Percentiles rank a stretch among this genome's conserved stretches.
These are phyloP conservation scores for Gillenia trifoliata DNA, from an alignment of 306 rosid genomes.

Conservation along the genomic window DNA sequence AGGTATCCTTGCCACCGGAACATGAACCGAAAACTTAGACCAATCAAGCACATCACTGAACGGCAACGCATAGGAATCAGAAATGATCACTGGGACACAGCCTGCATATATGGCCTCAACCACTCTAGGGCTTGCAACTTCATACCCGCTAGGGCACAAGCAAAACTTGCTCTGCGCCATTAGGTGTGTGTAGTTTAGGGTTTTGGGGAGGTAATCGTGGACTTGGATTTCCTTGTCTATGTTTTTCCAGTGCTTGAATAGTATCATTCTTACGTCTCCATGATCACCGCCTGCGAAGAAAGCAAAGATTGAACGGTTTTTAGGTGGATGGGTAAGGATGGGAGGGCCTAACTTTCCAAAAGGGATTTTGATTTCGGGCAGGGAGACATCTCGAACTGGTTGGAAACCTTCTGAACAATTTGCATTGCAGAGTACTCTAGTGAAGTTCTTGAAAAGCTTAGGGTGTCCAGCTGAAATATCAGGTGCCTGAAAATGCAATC, in stretches of 20 bases:
- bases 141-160: conserved; percentile 51
- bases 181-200: conserved; percentile 21
- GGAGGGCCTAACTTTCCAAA: conserved; percentile 9
- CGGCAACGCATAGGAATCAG: conserved; percentile 36
- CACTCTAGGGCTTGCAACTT: conserved; percentile 55
- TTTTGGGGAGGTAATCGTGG: conserved; percentile 28
- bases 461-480: conserved; percentile 18
- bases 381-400: conserved; percentile 27
- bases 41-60: conserved; percentile 51
- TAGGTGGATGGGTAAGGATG: background rate
- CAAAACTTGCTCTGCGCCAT: conserved; percentile 33
- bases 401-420: conserved; percentile 38
- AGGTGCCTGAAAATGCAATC: conserved; percentile 21
- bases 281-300: conserved; percentile 35
- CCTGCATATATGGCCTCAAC: conserved; percentile 32
- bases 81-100: conserved; percentile 43
- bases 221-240: conserved; percentile 30
- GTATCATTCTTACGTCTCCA: conserved; percentile 16
- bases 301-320: conserved; percentile 24
- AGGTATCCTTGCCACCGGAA: conserved; percentile 30
- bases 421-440: conserved; percentile 40
- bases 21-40: conserved; percentile 35
- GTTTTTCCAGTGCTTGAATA: conserved; percentile 22
- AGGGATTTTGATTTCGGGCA: conserved; percentile 30
- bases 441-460: conserved; percentile 29